Conservation (phyloP, 441 rosid species). For the Pelargonium fulgidum region DNA sequence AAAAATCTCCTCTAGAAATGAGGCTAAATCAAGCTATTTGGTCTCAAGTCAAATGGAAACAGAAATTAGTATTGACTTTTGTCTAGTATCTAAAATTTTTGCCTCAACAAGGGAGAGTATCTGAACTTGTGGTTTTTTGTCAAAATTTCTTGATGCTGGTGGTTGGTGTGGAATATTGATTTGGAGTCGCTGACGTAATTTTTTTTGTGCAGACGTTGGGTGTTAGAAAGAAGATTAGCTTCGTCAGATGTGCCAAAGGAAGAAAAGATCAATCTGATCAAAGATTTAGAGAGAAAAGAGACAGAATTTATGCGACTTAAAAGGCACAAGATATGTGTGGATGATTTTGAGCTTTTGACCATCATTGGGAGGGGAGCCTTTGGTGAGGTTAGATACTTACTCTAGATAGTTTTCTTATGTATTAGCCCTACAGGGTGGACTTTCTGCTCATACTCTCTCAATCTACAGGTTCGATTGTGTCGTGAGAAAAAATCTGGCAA, state of each 20-base stretch:
- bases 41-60: neutral
- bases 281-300: conserved; percentile 89
- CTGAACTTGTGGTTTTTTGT: conserved; percentile 12
- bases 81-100: neutral
- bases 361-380: conserved; percentile 95
- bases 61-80: neutral
- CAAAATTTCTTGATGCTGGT: conserved; percentile 5
- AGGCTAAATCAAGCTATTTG: neutral
- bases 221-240: conserved; percentile 77
- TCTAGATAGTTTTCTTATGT: conserved; percentile 6
- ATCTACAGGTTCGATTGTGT: conserved; percentile 68
- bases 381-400: conserved; percentile 63
- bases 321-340: conserved; percentile 84
- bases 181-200: conserved; percentile 21
- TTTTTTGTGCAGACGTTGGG: conserved; percentile 64
- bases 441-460: conserved; percentile 21
- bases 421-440: conserved; percentile 13
- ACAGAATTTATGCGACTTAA: conserved; percentile 91
- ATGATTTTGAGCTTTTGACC: conserved; percentile 87
- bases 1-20: neutral
- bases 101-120: neutral
- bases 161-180: neutral
- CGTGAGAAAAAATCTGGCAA: conserved; percentile 93
- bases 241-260: conserved; percentile 82
- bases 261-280: conserved; percentile 74